Percentiles rank a stretch among this genome's conserved stretches.
These are phyloP conservation scores for Aspergillus unguis DNA, from an alignment of 2,329 filamentous ascomycete genomes.

Conservation along the genomic window DNA sequence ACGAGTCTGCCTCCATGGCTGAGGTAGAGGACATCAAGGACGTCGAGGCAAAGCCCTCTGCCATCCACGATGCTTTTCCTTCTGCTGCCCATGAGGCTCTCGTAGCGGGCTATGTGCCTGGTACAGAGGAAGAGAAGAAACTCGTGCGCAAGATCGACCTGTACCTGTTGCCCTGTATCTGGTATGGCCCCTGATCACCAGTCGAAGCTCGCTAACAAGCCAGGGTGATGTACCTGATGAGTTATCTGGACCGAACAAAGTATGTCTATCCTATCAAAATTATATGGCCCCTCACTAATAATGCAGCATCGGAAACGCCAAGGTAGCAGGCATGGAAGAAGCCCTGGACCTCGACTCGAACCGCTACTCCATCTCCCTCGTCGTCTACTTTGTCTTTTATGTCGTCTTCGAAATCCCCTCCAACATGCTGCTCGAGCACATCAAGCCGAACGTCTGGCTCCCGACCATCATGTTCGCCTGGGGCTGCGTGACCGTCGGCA, in stretches of 20 bases:
- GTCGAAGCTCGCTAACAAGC: neutral
- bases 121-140: slow-evolving; percentile 1
- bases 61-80: neutral
- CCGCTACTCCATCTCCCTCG: neutral
- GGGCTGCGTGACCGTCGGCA: neutral
- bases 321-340: slow-evolving; percentile 1
- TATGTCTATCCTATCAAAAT: neutral
- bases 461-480: slow-evolving; percentile 2
- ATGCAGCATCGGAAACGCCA: slow-evolving; percentile 3
- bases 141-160: slow-evolving; percentile 5
- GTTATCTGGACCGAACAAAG: slow-evolving; percentile 5
- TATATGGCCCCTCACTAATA: neutral
- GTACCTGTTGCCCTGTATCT: neutral
- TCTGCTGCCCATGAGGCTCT: neutral
- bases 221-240: slow-evolving; percentile 1
- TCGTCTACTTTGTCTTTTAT: slow-evolving; percentile 5
- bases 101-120: neutral
- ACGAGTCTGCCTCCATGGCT: neutral
- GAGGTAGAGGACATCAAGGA: slow-evolving; percentile 3
- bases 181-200: neutral
- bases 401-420: slow-evolving; percentile 1
- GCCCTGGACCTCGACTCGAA: neutral
- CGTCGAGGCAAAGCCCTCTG: neutral
- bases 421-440: slow-evolving; percentile 2
- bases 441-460: neutral